phyloP scores from a whole-genome alignment of 352 stramenopile species.

The Phytopythium kandeliae region DNA sequence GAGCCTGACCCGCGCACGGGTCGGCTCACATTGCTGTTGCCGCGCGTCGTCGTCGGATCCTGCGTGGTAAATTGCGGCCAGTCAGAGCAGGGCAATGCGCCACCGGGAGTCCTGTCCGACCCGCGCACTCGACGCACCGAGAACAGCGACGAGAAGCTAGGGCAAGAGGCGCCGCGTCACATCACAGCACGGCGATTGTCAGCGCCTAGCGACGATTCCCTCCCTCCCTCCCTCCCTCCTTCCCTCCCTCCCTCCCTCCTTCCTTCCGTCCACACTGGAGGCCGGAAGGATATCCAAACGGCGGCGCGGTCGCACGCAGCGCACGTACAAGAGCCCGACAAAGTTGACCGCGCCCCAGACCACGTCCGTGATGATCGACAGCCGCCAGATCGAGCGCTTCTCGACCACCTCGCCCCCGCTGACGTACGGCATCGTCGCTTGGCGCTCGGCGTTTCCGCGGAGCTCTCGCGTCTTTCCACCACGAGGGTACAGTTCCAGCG shows the following conservation, averaged over 20 bases:
- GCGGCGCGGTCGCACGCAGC: neutral
- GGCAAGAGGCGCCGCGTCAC: neutral
- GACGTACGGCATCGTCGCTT: constrained; percentile 53
- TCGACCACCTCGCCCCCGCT: constrained; percentile 51
- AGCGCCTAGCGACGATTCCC: no score
- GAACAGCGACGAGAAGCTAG: constrained; percentile 50
- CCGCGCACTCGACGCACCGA: no score
- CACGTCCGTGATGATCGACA: constrained; percentile 62
- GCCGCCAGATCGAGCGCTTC: constrained; percentile 58
- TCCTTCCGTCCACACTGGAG: no score
- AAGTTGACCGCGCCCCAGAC: constrained; percentile 76
- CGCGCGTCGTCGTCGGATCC: constrained; percentile 37
- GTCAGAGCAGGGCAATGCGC: no score
- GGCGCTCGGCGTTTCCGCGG: no score
- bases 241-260: no score
- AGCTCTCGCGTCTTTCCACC: no score
- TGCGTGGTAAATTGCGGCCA: constrained; percentile 7
- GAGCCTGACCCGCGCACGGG: constrained; percentile 8
- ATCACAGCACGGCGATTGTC: no score
- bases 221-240: no score
- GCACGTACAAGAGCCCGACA: constrained; percentile 71
- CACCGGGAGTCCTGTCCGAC: no score
- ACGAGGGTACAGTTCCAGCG: neutral
- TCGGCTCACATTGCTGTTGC: constrained; percentile 23
- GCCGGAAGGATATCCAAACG: no score